Evolutionary conservation across 495 filamentous ascomycete species (phyloP).

Genomic region (Xylaria venustula): DNA sequence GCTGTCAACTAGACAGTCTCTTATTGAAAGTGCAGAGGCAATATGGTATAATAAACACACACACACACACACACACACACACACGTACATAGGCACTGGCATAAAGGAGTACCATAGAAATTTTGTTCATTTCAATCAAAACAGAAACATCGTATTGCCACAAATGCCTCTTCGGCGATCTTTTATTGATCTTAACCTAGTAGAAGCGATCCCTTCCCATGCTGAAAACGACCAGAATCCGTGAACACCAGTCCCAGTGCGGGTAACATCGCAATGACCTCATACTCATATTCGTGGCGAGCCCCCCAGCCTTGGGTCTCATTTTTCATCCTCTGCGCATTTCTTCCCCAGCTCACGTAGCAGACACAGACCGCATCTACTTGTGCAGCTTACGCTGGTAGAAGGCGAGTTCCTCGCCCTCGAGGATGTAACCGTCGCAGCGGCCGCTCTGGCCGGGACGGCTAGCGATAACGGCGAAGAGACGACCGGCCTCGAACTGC

Average conservation of each 20-base stretch:
- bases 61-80: neutral
- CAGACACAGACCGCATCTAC: slow-evolving; percentile 54
- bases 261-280: slow-evolving; percentile 27
- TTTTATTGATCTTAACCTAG: slow-evolving; percentile 36
- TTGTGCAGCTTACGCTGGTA: slow-evolving; percentile 98
- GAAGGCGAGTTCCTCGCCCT: slow-evolving; percentile 99
- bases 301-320: slow-evolving; percentile 7
- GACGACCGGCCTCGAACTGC: slow-evolving; percentile 97
- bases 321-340: slow-evolving; percentile 17
- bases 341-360: slow-evolving; percentile 1
- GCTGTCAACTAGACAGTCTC: too few species aligned
- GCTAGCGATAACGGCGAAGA: slow-evolving; percentile 87
- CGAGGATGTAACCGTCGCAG: slow-evolving; percentile 94
- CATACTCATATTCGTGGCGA: slow-evolving; percentile 19
- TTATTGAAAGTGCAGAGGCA: too few species aligned
- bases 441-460: slow-evolving; percentile 96
- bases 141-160: slow-evolving; percentile 5
- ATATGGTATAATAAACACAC: too few species aligned
- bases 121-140: slow-evolving; percentile 10
- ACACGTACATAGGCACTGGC: neutral
- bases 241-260: slow-evolving; percentile 37
- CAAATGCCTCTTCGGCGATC: slow-evolving; percentile 25
- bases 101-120: neutral
- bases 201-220: slow-evolving; percentile 32
- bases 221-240: slow-evolving; percentile 34